Evolutionary conservation across 2,329 filamentous ascomycete species (phyloP).

Genomic region (Pseudogymnoascus sp.): DNA sequence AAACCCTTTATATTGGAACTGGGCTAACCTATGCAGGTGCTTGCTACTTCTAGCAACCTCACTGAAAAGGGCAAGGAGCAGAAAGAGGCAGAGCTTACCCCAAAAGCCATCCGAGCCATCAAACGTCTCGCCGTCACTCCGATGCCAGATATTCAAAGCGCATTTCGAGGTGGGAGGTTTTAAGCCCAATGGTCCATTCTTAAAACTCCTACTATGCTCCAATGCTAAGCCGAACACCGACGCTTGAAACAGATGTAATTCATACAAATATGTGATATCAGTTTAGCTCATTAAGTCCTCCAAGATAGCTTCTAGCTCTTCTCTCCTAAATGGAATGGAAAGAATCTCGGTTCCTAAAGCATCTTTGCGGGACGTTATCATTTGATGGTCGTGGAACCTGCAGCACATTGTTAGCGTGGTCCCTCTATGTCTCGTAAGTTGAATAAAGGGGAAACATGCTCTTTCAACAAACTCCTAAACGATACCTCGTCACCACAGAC

Average conservation of each 20-base stretch:
- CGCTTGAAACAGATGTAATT: background rate
- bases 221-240: background rate
- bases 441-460: slow-evolving; percentile 44
- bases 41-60: background rate
- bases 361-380: slow-evolving; percentile 86
- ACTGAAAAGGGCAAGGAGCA: background rate
- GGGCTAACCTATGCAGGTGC: background rate
- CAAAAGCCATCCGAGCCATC: background rate
- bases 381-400: slow-evolving; percentile 93
- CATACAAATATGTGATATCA: background rate
- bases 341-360: slow-evolving; percentile 75
- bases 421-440: background rate
- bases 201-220: background rate
- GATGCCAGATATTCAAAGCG: background rate
- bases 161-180: background rate
- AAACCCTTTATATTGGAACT: background rate
- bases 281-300: slow-evolving; percentile 53
- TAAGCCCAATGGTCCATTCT: background rate
- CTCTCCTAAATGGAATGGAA: slow-evolving; percentile 74
- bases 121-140: background rate
- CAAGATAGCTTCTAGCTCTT: slow-evolving; percentile 81
- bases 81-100: background rate
- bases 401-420: slow-evolving; percentile 23
- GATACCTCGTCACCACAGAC: slow-evolving; percentile 95
- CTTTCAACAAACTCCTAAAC: slow-evolving; percentile 87